phyloP scores from a whole-genome alignment of 331 rosid species.

The Malus hybrid region DNA sequence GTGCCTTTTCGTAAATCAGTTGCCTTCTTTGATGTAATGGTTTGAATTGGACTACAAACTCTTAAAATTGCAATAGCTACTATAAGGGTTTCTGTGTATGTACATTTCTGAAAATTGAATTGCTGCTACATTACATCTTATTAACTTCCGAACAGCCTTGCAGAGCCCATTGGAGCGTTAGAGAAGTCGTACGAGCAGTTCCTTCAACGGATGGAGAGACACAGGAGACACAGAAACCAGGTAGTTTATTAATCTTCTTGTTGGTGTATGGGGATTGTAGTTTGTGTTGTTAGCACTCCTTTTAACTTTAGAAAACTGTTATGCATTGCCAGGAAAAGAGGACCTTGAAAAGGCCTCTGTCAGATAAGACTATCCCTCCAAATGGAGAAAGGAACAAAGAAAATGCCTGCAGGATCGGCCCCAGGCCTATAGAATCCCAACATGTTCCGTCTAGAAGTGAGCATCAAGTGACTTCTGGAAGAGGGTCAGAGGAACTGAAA shows the following conservation, averaged over 20 bases:
- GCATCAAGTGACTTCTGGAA: slow-evolving; percentile 9
- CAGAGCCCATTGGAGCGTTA: slow-evolving; percentile 70
- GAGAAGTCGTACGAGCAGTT: slow-evolving; percentile 87
- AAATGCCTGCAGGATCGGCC: slow-evolving; percentile 14
- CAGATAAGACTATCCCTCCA: slow-evolving; percentile 18
- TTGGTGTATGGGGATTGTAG: slow-evolving; percentile 8
- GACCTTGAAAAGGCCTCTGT: slow-evolving; percentile 32
- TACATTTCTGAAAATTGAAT: slow-evolving; percentile 6
- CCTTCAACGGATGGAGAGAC: slow-evolving; percentile 60
- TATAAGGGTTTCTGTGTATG: not conserved
- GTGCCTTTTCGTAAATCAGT: too few species aligned
- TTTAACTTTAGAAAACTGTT: slow-evolving; percentile 19
- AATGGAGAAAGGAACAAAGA: slow-evolving; percentile 25
- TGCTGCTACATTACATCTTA: not conserved
- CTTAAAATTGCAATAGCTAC: not conserved
- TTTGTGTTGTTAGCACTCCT: not conserved
- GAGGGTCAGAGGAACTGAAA: slow-evolving; percentile 20
- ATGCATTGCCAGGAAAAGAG: slow-evolving; percentile 38
- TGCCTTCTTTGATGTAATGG: not conserved
- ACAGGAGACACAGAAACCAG: slow-evolving; percentile 46
- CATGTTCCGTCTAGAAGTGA: slow-evolving; percentile 12
- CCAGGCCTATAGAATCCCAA: slow-evolving; percentile 14
- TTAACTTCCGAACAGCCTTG: slow-evolving; percentile 49
- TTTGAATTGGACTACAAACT: not conserved
- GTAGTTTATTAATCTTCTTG: slow-evolving; percentile 20